phyloP scores from a whole-genome alignment of 2,329 filamentous ascomycete genomes.

The Beauveria australis region DNA sequence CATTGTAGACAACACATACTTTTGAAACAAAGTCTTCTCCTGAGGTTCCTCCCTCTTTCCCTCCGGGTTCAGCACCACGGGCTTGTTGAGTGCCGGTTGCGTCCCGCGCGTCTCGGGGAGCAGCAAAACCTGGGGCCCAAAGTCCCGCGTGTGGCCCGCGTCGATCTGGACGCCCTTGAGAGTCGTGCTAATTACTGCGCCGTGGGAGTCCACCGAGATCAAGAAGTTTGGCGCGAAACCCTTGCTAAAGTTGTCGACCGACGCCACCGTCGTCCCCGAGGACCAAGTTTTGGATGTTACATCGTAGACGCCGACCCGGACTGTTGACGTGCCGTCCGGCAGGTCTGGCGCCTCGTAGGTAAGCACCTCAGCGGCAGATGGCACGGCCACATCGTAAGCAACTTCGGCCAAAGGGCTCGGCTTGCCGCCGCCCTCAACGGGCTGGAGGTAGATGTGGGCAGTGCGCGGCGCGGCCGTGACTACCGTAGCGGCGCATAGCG shows the following conservation, averaged over 20 bases:
- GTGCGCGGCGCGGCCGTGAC: slow-evolving; percentile 34
- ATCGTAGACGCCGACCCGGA: slow-evolving; percentile 53
- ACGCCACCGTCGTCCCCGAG: slow-evolving; percentile 47
- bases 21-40: slow-evolving; percentile 60
- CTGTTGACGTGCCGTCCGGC: slow-evolving; percentile 34
- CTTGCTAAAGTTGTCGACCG: slow-evolving; percentile 50
- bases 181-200: slow-evolving; percentile 41
- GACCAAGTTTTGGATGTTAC: slow-evolving; percentile 37
- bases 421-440: slow-evolving; percentile 29
- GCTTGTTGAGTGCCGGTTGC: slow-evolving; percentile 54
- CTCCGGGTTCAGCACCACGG: slow-evolving; percentile 52
- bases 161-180: slow-evolving; percentile 52
- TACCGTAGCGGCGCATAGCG: slow-evolving; percentile 34
- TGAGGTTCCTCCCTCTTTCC: slow-evolving; percentile 48
- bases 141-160: slow-evolving; percentile 56
- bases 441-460: slow-evolving; percentile 47
- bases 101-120: slow-evolving; percentile 39
- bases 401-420: slow-evolving; percentile 47
- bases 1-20: slow-evolving; percentile 32
- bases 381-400: slow-evolving; percentile 41
- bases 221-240: slow-evolving; percentile 52
- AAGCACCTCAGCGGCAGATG: slow-evolving; percentile 36
- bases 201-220: slow-evolving; percentile 39
- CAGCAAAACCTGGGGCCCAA: slow-evolving; percentile 51
- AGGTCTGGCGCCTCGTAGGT: slow-evolving; percentile 51